Conservation (phyloP, 352 stramenopile genomes). For the Phytopythium litorale region DNA sequence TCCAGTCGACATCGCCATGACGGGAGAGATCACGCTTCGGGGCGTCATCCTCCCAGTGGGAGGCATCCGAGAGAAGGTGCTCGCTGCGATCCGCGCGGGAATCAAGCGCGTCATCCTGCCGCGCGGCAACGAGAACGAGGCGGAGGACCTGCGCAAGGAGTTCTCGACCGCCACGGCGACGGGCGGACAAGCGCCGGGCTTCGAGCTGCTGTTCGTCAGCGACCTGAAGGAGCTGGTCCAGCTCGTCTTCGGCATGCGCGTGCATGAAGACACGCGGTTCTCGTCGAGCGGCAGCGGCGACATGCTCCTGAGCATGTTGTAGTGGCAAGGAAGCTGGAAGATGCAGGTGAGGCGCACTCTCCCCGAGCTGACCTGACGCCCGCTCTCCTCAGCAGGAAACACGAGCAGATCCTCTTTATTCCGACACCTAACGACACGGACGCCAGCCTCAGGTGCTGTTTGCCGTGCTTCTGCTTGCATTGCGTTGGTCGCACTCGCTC, state of each 20-base stretch:
- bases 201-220: slow-evolving; percentile 67
- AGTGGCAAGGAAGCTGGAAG: not conserved
- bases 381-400: not conserved
- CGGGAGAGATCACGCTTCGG: slow-evolving; percentile 83
- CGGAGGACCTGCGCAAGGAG: slow-evolving; percentile 62
- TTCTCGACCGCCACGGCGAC: slow-evolving; percentile 29
- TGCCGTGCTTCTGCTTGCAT: not conserved
- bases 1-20: slow-evolving; percentile 84
- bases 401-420: not conserved
- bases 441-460: not conserved
- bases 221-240: slow-evolving; percentile 60
- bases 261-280: slow-evolving; percentile 32
- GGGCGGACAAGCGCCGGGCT: slow-evolving; percentile 13
- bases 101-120: slow-evolving; percentile 82
- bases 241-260: slow-evolving; percentile 65
- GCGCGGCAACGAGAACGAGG: slow-evolving; percentile 68
- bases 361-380: not conserved
- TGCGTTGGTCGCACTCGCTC: not conserved
- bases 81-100: slow-evolving; percentile 81
- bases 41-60: slow-evolving; percentile 88
- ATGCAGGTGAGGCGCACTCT: not conserved
- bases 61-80: slow-evolving; percentile 89
- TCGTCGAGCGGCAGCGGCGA: slow-evolving; percentile 16
- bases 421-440: not conserved
- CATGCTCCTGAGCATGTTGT: slow-evolving; percentile 49